Conservation (phyloP, 176 grass and related monocot genomes). For the maize (Zea mays) region Zm-B73-REFERENCE-NAM-5.0 NC_050096.1:269214001-269214500, state of each 20-base stretch:
- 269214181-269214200: not conserved
- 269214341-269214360: not conserved
- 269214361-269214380: not conserved
- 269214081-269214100: constrained; percentile 8
- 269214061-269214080: constrained; percentile 12
- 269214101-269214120: not conserved
- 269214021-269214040: constrained; percentile 10
- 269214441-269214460: not conserved
- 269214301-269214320: not conserved
- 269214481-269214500: constrained; percentile 15
- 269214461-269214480: not conserved
- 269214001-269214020: constrained; percentile 7
- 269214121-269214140: not conserved
- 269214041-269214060: constrained; percentile 2
- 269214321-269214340: not conserved
- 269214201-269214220: not conserved
- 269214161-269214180: not conserved
- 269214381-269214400: not conserved
- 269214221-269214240: not conserved
- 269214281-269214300: not conserved
- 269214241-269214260: not conserved
- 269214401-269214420: not conserved
- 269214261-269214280: not conserved
- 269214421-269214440: not conserved
- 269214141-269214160: not conserved